Evolutionary conservation across 768 basidiomycete genomes (phyloP).

Genomic region (Macrolepiota albuminosa): DNA sequence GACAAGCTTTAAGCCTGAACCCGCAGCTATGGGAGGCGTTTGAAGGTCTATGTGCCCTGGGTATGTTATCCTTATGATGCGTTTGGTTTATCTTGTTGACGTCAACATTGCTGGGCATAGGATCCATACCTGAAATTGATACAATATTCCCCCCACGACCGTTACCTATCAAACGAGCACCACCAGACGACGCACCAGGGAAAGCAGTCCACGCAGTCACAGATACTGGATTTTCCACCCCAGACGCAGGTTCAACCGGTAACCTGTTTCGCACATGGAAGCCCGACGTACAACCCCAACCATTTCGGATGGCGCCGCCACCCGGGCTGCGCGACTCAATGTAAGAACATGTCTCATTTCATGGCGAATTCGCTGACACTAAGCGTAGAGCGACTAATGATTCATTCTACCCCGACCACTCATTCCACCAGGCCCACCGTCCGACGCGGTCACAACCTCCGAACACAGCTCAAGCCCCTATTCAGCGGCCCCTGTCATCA

Average conservation of each 20-base stretch:
- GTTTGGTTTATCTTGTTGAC: conserved; percentile 7
- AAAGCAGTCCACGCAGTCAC: conserved; percentile 51
- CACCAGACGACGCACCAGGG: conserved; percentile 46
- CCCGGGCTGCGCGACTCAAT: conserved; percentile 56
- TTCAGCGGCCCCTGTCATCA: conserved; percentile 71
- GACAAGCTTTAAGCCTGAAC: conserved; percentile 64
- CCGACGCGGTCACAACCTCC: conserved; percentile 38
- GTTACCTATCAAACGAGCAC: conserved; percentile 46
- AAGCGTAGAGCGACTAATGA: conserved; percentile 52
- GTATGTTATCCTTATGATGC: conserved; percentile 36
- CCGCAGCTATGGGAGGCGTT: conserved; percentile 92
- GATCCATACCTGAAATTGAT: conserved; percentile 66
- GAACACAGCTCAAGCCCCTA: conserved; percentile 37
- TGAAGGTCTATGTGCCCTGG: conserved; percentile 78
- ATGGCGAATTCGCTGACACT: conserved; percentile 12
- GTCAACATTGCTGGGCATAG: conserved; percentile 28
- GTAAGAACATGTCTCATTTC: conserved; percentile 33
- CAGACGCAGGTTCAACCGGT: conserved; percentile 52
- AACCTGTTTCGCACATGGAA: conserved; percentile 58
- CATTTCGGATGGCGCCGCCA: conserved; percentile 54
- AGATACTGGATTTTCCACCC: conserved; percentile 73
- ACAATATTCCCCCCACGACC: conserved; percentile 65
- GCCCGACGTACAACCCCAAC: conserved; percentile 45
- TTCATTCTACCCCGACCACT: conserved; percentile 50
- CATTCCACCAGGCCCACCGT: conserved; percentile 50